Base-by-base conservation (phyloP, 2,329 filamentous ascomycete species). In the Aspergillus nomiae region DNA sequence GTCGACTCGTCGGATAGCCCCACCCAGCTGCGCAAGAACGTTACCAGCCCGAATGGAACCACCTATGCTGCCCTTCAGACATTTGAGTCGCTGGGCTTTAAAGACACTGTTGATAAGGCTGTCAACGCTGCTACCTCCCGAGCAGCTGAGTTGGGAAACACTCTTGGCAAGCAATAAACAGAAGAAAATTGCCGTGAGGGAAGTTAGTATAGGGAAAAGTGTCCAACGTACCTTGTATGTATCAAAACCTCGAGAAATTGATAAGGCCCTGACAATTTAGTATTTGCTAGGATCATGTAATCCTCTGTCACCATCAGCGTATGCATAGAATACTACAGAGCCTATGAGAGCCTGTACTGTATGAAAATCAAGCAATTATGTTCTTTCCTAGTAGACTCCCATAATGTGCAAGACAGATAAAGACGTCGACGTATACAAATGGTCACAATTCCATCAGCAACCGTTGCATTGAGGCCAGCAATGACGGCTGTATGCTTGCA, bases 41-140 rank as follows among this genome's bases (percentile, higher is more conserved):
- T 76, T 11, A 76, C 74, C 32, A 76, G 74, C 55, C 74, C 74
- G 8, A 76, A 76, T 56, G 74, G 74, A 14, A 76, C 74, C 11
- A 76, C 74, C 1, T 65, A 73, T 62, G 74, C 74, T 16, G 74
- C 74, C 1, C 60, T 76, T 10, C 72, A 75, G 64, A 71, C 69
- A 0, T 76, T 76, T 46, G 73, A 74, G 65, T 60, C 67, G 16
- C 59, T 70, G 32, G 69, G 68, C 16, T 76, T 76, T 38, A 60
- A 71, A 30, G 69, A 72, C 24, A 74, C 67, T 14, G 73, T 76
- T 28, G 67, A 76, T 56, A 73, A 75, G 68, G 71, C 74, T 55
- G 74, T 76, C 16, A 69, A 70, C 64, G 68, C 74, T 43, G 74
- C 74, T 2, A 75, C 74, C 12, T 57, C 67, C 10, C 70, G 74